Percentiles rank a stretch among this genome's conserved stretches.
phyloP scores from a whole-genome alignment of 495 filamentous ascomycete species.

The Oleoguttula mirabilis region DNA sequence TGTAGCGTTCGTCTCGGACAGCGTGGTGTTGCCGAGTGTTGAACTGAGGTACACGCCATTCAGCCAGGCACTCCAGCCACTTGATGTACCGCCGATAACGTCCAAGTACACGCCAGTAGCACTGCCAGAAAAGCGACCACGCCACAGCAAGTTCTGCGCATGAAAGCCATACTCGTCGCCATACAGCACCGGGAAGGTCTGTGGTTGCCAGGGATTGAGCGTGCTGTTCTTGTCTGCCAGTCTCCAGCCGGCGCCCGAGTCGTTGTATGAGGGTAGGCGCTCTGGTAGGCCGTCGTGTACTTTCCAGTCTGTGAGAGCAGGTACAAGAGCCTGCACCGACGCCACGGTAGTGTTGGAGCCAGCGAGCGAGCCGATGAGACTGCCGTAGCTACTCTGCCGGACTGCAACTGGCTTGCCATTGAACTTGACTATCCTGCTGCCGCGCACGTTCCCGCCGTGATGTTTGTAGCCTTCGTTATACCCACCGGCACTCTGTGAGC shows the following conservation, averaged over 20 bases:
- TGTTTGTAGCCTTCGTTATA: not conserved
- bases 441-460: not conserved
- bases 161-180: slow-evolving; percentile 29
- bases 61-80: slow-evolving; percentile 25
- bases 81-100: slow-evolving; percentile 20
- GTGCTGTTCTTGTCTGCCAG: slow-evolving; percentile 22
- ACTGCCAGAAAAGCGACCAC: slow-evolving; percentile 23
- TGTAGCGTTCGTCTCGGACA: slow-evolving; percentile 17
- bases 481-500: not conserved
- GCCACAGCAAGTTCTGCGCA: slow-evolving; percentile 24
- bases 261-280: slow-evolving; percentile 18
- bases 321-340: slow-evolving; percentile 9
- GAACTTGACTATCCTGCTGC: slow-evolving; percentile 11
- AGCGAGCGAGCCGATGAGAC: slow-evolving; percentile 17
- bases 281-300: slow-evolving; percentile 25
- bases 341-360: slow-evolving; percentile 1
- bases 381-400: slow-evolving; percentile 21
- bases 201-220: slow-evolving; percentile 22
- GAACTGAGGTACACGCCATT: slow-evolving; percentile 27
- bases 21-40: slow-evolving; percentile 17
- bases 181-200: slow-evolving; percentile 26
- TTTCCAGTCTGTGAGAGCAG: slow-evolving; percentile 22
- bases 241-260: slow-evolving; percentile 23
- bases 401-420: slow-evolving; percentile 19
- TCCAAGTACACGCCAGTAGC: slow-evolving; percentile 23